Conservation (phyloP, 306 rosid genomes). For the Begonia peltatifolia region DNA sequence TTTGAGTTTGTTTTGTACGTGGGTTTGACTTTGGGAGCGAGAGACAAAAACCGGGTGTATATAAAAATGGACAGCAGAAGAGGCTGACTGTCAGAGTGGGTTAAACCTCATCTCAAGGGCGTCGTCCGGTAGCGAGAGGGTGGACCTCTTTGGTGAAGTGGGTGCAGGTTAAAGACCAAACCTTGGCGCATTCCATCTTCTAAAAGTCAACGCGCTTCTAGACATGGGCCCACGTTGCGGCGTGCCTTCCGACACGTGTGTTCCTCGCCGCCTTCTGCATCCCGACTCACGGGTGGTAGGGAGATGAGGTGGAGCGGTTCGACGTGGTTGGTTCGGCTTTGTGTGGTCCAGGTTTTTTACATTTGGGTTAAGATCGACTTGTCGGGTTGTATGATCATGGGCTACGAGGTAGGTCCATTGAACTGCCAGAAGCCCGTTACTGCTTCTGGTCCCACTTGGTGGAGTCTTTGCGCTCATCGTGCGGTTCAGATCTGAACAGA, state of each 20-base stretch:
- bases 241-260: too few relatives aligned
- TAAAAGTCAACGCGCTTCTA: conserved; percentile 27
- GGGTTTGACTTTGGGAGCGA: conserved; percentile 51
- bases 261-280: too few relatives aligned
- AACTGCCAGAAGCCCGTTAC: background rate
- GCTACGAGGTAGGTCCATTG: conserved; percentile 4
- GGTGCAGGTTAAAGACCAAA: conserved; percentile 14
- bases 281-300: too few relatives aligned
- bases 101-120: conserved; percentile 22
- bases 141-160: conserved; percentile 4
- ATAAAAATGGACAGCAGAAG: conserved; percentile 4
- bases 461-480: too few relatives aligned
- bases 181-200: conserved; percentile 1
- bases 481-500: too few relatives aligned
- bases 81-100: conserved; percentile 40
- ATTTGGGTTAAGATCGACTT: conserved; percentile 3
- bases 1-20: conserved; percentile 19
- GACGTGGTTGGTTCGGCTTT: too few relatives aligned
- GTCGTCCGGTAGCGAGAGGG: conserved; percentile 21
- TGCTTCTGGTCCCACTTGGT: too few relatives aligned
- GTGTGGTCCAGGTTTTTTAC: background rate
- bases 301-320: too few relatives aligned
- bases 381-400: background rate
- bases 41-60: conserved; percentile 15
- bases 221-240: background rate